Evolutionary conservation across 192 early-diverging fungal genomes (phyloP).

Genomic region (Coemansia sp.): DNA sequence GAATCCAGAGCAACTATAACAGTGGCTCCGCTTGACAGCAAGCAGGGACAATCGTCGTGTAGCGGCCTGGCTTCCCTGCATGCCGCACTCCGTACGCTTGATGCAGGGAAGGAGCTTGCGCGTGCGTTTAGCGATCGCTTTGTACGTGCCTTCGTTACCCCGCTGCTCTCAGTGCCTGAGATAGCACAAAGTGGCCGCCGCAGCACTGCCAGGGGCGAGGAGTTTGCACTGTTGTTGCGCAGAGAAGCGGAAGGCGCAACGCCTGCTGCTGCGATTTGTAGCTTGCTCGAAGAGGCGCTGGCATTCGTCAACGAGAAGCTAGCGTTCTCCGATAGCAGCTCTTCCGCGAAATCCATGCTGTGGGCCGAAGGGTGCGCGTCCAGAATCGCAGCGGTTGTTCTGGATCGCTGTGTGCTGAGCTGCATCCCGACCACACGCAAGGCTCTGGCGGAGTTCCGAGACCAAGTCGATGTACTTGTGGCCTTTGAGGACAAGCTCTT

Average conservation of each 20-base stretch:
- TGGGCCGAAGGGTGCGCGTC: background rate
- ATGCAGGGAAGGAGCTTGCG: background rate
- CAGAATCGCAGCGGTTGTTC: conserved; percentile 16
- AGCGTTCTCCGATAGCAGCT: background rate
- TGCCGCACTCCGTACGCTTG: conserved; percentile 25
- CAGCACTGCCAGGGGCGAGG: background rate
- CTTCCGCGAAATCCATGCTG: background rate
- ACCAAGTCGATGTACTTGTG: conserved; percentile 10
- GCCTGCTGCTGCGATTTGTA: conserved; percentile 3
- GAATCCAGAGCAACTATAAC: background rate
- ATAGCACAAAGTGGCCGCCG: background rate
- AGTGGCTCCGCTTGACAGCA: background rate
- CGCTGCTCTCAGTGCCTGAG: conserved; percentile 15
- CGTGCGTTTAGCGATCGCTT: conserved; percentile 14
- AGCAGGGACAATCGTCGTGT: background rate
- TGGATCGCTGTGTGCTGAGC: conserved; percentile 28
- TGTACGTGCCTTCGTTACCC: conserved; percentile 16
- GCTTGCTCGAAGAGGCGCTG: conserved; percentile 7
- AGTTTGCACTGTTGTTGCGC: background rate
- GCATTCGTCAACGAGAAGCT: conserved; percentile 13
- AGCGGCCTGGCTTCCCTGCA: background rate
- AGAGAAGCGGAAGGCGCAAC: background rate
- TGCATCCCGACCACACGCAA: conserved; percentile 22
- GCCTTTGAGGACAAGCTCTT: conserved; percentile 23
- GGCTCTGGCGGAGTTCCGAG: conserved; percentile 11